Conservation (phyloP, 345 rosid genomes). For the Carallia pectinifolia region DNA sequence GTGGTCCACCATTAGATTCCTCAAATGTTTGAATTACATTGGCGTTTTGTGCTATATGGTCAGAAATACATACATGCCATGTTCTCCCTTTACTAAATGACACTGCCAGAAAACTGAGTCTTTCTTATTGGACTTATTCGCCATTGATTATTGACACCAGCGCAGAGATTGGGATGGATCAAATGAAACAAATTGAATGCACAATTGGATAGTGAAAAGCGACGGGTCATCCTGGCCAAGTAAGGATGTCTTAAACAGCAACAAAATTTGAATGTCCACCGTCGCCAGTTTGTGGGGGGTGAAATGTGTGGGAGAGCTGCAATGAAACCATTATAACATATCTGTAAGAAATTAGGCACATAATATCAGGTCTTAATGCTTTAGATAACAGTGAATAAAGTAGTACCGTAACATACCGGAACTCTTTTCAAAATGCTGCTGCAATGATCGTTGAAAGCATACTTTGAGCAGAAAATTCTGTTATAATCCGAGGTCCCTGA, state of each 20-base stretch:
- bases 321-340: too few species aligned
- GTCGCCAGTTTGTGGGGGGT: too few species aligned
- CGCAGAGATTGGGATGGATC: too few species aligned
- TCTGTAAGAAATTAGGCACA: background rate
- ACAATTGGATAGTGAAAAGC: background rate
- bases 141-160: background rate
- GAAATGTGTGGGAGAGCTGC: too few species aligned
- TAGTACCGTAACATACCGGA: conserved; percentile 33
- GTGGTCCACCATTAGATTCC: too few species aligned
- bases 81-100: background rate
- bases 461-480: conserved; percentile 21
- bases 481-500: conserved; percentile 27
- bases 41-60: too few species aligned
- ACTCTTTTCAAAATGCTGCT: conserved; percentile 20
- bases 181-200: background rate
- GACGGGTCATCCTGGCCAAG: background rate
- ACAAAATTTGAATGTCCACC: too few species aligned
- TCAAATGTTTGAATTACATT: too few species aligned
- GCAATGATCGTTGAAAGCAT: conserved; percentile 29
- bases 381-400: background rate
- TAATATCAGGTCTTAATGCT: background rate
- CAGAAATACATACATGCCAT: too few species aligned
- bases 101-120: background rate
- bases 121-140: conserved; percentile 5
- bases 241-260: too few species aligned